Base-by-base conservation (phyloP, 2,329 filamentous ascomycete genomes). In the Calycina marina region DNA sequence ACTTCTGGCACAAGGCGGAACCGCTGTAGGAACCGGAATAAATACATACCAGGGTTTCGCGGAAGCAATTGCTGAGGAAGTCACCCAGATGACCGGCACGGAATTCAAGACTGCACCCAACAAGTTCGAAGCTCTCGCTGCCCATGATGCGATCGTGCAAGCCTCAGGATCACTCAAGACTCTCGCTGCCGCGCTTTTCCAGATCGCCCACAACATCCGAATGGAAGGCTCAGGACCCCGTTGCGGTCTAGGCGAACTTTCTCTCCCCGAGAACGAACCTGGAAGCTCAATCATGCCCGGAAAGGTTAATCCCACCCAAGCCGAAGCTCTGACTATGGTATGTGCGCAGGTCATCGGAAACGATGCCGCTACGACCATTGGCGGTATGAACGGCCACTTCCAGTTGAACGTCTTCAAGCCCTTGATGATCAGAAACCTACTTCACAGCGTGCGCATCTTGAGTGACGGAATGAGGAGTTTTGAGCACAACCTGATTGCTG, bases 351-450 rank as follows among this genome's bases (percentile, higher is more conserved):
- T 98, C 40, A 93, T 96, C 71, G 90, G 90, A 53, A 98, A 98
- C 69, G 77, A 96, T 56, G 79, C 85, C 33, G 84, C 90, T 22
- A 77, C 83, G 39, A 94, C 88, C 17, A 84, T 96, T 49, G 84
- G 85, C 41, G 90, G 88, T 53, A 92, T 92, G 66, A 93, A 90
- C 63, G 90, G 90, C 45, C 92, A 96, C 64, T 98, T 98, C 50
- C 90, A 96, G 62, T 72, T 98, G 47, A 98, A 96, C 61, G 90
- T 96, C 35, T 98, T 93, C 74, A 96, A 96, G 70, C 90, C 90
- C 26, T 72, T 96, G 37, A 71, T 98, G 56, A 96, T 96, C 60
- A 72, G 80, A 59, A 96, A 96, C 64, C 66, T 96, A 44, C 70
- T 98, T 24, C 90, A 96, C 70, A 93, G 84, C 63, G 68, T 78